Conservation (phyloP, 495 filamentous ascomycete genomes). For the Penicillium pulvis region DNA sequence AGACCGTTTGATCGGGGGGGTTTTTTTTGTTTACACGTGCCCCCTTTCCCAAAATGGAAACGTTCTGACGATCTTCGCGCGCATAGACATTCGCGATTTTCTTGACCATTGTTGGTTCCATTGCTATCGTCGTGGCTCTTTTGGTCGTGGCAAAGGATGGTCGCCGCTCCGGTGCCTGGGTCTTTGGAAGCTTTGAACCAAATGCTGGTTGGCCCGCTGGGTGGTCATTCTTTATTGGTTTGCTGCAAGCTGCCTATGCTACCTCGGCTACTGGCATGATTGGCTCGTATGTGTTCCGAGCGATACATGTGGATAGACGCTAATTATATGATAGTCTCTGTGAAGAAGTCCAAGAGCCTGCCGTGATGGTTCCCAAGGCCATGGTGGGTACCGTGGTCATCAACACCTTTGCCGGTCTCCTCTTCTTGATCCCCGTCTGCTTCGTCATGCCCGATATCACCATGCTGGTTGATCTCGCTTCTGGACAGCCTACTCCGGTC, state of each 20-base stretch:
- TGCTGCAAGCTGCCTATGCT: constrained; percentile 57
- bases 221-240: constrained; percentile 58
- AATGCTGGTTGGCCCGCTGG: constrained; percentile 58
- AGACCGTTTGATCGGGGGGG: too few relatives aligned
- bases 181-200: constrained; percentile 58
- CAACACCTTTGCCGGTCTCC: constrained; percentile 63
- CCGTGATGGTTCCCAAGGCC: constrained; percentile 62
- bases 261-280: constrained; percentile 56
- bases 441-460: constrained; percentile 60
- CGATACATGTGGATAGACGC: neutral
- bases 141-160: constrained; percentile 52
- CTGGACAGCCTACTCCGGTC: constrained; percentile 40
- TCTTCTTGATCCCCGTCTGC: constrained; percentile 62
- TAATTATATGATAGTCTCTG: constrained; percentile 47
- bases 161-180: constrained; percentile 50
- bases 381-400: constrained; percentile 68
- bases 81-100: constrained; percentile 61
- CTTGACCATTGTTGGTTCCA: constrained; percentile 57
- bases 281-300: constrained; percentile 23
- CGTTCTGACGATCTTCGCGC: constrained; percentile 31
- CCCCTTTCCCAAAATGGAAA: constrained; percentile 42
- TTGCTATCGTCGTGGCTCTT: constrained; percentile 57
- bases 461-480: constrained; percentile 56
- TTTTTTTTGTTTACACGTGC: constrained; percentile 8
- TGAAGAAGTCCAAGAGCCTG: constrained; percentile 63